phyloP scores from a whole-genome alignment of 1,284 basidiomycete genomes.

The Caloboletus firmus region DNA sequence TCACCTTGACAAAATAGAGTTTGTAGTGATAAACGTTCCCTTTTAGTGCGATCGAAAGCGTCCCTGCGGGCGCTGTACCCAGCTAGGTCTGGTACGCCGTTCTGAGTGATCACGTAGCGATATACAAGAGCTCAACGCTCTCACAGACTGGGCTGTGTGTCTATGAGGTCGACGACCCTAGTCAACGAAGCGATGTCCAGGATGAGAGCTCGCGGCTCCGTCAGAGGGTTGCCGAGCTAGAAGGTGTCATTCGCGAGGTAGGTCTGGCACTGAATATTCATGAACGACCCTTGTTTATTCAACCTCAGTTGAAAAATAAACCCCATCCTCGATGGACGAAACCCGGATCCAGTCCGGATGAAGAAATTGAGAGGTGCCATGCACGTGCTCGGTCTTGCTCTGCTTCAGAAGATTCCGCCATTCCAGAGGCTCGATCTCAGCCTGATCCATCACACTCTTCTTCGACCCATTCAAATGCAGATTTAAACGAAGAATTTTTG shows the following conservation, averaged over 20 bases:
- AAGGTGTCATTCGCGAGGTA: slow-evolving; percentile 80
- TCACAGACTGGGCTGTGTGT: slow-evolving; percentile 76
- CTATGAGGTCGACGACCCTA: slow-evolving; percentile 80
- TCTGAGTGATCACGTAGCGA: background rate
- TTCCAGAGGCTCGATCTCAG: slow-evolving; percentile 4
- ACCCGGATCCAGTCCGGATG: slow-evolving; percentile 28
- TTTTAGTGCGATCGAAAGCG: slow-evolving; percentile 68
- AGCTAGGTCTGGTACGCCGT: slow-evolving; percentile 60
- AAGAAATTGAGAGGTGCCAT: slow-evolving; percentile 30
- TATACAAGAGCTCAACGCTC: slow-evolving; percentile 3
- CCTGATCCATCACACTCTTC: slow-evolving; percentile 1
- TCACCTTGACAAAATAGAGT: slow-evolving; percentile 4
- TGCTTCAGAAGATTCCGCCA: slow-evolving; percentile 12
- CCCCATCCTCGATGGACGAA: slow-evolving; percentile 67
- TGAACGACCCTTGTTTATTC: slow-evolving; percentile 4
- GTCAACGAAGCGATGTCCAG: slow-evolving; percentile 48
- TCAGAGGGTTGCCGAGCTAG: slow-evolving; percentile 77
- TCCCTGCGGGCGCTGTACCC: slow-evolving; percentile 72
- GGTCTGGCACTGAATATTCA: slow-evolving; percentile 7
- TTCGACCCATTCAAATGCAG: background rate
- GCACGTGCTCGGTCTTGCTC: slow-evolving; percentile 21
- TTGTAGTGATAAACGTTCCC: background rate
- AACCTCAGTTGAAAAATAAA: slow-evolving; percentile 60
- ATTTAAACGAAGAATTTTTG: slow-evolving; percentile 4
- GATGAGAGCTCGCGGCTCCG: slow-evolving; percentile 69